Base-by-base conservation (phyloP, 176 grass and related monocot genomes). In the Aegilops umbellulata region DNA sequence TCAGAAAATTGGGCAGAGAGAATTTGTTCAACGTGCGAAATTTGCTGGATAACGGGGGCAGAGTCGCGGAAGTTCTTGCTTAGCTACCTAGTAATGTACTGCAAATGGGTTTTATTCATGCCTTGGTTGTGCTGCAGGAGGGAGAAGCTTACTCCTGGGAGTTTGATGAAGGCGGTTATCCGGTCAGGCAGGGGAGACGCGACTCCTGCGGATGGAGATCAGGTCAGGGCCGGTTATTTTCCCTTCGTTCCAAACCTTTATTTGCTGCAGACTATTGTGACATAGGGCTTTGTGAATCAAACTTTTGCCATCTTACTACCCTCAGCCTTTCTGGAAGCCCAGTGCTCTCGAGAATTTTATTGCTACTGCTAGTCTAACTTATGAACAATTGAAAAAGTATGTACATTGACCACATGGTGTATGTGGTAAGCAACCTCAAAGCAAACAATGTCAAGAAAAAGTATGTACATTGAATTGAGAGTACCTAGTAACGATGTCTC, bases 91-190 rank as follows among this genome's bases (percentile, higher is more conserved):
- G 14, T 29, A 26, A 74, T 41, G 39, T 4, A 20, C 42, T 51
- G 72, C 15, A 19, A 49, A 29, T 61, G n/a, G 46, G 31, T 44
- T 60, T 80, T 77, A 20, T 5, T 68, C 7, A 78, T 68, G 31
- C 41, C 30, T 23, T 74, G 60, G 81, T 46, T 65, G 65, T 39
- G 13, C 39, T 71, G 67, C 75, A 98, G 96, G 96, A 98, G 93
- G 66, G 81, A 86, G 87, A 98, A 95, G 80, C 81, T 98, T 60
- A 94, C 84, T 46, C 91, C 91, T 29, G 96, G 94, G 90, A 91
- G 93, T 80, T 92, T 98, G 92, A 92, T 94, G 97, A 98, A 98
- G 89, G 94, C 90, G 25, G 77, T 88, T 26, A 81, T 98, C 73
- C 82, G 92, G 77, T 92, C 93, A 27, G 94, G 97, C 76, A 81